Conservation (phyloP, 306 rosid species). For the Vachellia pachyceras region DNA sequence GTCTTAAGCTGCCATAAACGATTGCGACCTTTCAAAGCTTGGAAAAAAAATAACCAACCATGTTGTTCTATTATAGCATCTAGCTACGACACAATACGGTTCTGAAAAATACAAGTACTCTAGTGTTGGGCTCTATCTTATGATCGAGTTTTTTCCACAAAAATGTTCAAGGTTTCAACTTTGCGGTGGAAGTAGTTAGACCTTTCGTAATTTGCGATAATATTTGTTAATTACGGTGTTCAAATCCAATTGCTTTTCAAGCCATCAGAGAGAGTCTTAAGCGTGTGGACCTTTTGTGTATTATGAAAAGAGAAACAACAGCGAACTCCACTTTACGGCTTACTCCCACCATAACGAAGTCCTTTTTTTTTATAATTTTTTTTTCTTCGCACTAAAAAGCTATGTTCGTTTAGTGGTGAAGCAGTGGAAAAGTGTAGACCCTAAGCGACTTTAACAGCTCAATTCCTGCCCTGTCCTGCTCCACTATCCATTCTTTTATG, state of each 20-base stretch:
- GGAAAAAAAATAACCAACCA: background rate
- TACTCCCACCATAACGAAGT: constrained; percentile 38
- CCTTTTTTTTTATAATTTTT: background rate
- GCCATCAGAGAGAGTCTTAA: constrained; percentile 42
- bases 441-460: constrained; percentile 4
- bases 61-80: background rate
- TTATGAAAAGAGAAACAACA: constrained; percentile 23
- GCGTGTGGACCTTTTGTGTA: constrained; percentile 64
- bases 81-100: background rate
- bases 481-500: constrained; percentile 13
- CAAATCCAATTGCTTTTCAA: background rate
- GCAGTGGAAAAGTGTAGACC: constrained; percentile 10
- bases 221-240: background rate
- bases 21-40: constrained; percentile 35
- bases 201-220: constrained; percentile 33
- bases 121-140: constrained; percentile 5
- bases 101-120: background rate
- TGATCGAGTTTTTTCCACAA: constrained; percentile 41
- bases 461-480: constrained; percentile 9
- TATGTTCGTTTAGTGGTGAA: constrained; percentile 36
- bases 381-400: background rate
- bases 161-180: constrained; percentile 41
- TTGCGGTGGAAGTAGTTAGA: constrained; percentile 67
- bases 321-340: constrained; percentile 35
- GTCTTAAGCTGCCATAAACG: constrained; percentile 47